Conservation (phyloP, 768 basidiomycete genomes). For the Rhodocollybia butyracea region DNA sequence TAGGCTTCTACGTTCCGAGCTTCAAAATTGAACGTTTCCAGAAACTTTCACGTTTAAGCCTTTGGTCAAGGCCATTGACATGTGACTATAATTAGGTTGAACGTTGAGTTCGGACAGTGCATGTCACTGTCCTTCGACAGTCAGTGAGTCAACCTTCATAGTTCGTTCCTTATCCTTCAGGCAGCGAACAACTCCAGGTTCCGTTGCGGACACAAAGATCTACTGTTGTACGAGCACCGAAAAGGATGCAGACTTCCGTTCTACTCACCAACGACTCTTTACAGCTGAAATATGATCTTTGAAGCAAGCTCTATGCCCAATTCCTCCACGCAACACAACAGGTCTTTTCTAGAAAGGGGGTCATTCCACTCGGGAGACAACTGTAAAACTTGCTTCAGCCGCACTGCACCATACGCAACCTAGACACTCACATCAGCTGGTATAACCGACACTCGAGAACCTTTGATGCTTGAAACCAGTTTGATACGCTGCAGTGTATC, state of each 20-base stretch:
- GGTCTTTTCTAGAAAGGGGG: conserved; percentile 26
- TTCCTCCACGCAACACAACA: conserved; percentile 40
- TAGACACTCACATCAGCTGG: conserved; percentile 11
- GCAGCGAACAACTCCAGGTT: too few relatives aligned
- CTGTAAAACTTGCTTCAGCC: conserved; percentile 12
- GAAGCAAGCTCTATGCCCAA: conserved; percentile 41
- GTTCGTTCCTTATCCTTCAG: too few relatives aligned
- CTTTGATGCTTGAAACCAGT: background rate
- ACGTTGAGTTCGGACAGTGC: too few relatives aligned
- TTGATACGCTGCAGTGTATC: background rate
- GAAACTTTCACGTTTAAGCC: too few relatives aligned
- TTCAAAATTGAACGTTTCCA: too few relatives aligned
- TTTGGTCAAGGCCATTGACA: too few relatives aligned
- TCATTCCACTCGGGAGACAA: conserved; percentile 25
- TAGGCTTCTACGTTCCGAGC: too few relatives aligned
- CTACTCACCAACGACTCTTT: background rate
- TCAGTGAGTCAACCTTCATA: too few relatives aligned
- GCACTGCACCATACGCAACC: conserved; percentile 11
- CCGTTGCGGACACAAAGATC: too few relatives aligned
- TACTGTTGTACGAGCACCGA: too few relatives aligned
- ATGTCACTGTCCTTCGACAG: too few relatives aligned
- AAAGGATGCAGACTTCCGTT: background rate
- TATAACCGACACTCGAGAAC: background rate
- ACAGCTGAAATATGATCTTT: conserved; percentile 33
- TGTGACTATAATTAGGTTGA: too few relatives aligned